Conservation (phyloP, 2,329 filamentous ascomycete species). For the Diaporthe amygdali region DNA sequence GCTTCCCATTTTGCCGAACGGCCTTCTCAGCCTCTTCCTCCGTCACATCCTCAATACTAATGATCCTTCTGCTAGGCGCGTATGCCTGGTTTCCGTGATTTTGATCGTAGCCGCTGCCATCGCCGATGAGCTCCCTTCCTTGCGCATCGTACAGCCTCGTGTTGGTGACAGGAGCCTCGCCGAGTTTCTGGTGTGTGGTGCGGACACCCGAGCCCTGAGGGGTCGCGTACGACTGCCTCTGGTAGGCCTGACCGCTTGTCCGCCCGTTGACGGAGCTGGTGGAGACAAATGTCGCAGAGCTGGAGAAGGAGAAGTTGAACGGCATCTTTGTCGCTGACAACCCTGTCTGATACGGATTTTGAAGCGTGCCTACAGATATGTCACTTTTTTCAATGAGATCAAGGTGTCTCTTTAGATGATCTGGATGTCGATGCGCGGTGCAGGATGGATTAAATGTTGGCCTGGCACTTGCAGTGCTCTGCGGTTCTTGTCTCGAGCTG, state of each 20-base stretch:
- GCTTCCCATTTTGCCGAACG: neutral
- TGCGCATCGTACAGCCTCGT: constrained; percentile 20
- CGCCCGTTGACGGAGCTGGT: constrained; percentile 21
- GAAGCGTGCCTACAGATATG: neutral
- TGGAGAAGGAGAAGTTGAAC: constrained; percentile 25
- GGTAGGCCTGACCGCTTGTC: constrained; percentile 20
- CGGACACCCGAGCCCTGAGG: constrained; percentile 21
- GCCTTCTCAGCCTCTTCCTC: constrained; percentile 19
- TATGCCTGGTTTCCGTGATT: neutral
- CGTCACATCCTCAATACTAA: constrained; percentile 25
- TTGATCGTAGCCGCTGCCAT: neutral
- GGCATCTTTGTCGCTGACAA: neutral
- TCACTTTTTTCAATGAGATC: neutral
- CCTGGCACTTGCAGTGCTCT: too few relatives aligned
- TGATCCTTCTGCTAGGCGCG: constrained; percentile 14
- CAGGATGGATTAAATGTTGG: neutral
- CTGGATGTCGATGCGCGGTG: neutral
- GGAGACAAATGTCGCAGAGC: constrained; percentile 21
- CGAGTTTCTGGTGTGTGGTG: constrained; percentile 20
- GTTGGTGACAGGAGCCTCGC: constrained; percentile 13
- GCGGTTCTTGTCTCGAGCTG: neutral
- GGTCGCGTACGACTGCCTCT: constrained; percentile 20
- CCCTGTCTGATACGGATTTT: neutral
- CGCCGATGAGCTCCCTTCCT: constrained; percentile 17
- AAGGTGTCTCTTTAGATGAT: neutral